Evolutionary conservation across 306 rosid species (phyloP), one percentile per base, ranked within the genome.

Genomic region (Pachyrhizus erosus): DNA sequence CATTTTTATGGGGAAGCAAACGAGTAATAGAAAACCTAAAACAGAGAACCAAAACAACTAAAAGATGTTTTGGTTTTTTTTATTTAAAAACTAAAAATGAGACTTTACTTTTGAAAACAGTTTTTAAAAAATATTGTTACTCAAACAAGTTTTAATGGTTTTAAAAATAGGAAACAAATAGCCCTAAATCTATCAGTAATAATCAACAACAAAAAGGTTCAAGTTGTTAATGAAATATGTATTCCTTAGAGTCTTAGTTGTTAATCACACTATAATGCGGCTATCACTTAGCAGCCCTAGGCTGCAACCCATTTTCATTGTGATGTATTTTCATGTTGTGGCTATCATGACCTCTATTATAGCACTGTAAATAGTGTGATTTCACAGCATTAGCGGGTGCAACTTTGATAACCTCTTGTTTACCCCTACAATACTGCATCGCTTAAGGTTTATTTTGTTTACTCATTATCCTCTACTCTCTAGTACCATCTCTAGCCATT

Each of bases 191-290:
- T 67, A 74, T 27, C 34, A 23, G 70, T n/a, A 21, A 13, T 10
- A 51, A 76, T 69, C 11, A 52, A 82, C 75, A 79, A 42, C 23
- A 34, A 69, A 76, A 73, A 21, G 33, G 31, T 43, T 79, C 29
- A 58, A 46, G 73, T 42, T 74, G 68, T 23, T 24, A 45, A 34
- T 65, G 67, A 51, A 77, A 9, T 54, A 70, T 52, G 80, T 42
- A 64, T 43, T 72, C 37, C 42, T 55, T 21, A 55, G 2, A 20
- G 3, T 55, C 14, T 20, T 21, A 11, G 29, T 58, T 58, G 66
- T 58, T 11, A 58, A 58, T 24, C 33, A 23, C 31, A 24, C 61
- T 40, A 40, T 14, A 46, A 4, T 1, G 6, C 52, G 13, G 52
- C 52, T 45, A 45, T 46, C 5, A 7, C 1, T 0, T 14, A 46